Percentiles rank a stretch among this genome's conserved stretches.
Evolutionary conservation across 2,329 filamentous ascomycete genomes (phyloP).

Genomic region (Monilinia laxa): DNA sequence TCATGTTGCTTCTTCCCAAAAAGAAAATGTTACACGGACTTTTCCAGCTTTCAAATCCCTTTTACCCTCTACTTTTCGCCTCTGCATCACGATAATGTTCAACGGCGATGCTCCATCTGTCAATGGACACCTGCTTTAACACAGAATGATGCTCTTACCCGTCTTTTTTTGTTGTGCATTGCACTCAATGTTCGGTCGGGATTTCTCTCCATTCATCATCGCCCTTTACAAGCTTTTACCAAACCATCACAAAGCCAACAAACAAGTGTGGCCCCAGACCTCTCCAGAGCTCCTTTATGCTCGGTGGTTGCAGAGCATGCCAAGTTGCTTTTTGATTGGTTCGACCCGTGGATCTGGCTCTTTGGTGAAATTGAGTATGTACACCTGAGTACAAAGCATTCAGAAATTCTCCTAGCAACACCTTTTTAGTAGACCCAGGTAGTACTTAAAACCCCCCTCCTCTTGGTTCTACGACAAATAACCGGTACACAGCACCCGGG

Average conservation of each 20-base stretch:
- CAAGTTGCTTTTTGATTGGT: slow-evolving; percentile 8
- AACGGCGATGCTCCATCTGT: slow-evolving; percentile 17
- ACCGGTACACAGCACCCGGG: slow-evolving; percentile 15
- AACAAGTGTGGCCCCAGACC: background rate
- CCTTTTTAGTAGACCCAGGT: slow-evolving; percentile 8
- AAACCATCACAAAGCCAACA: slow-evolving; percentile 3
- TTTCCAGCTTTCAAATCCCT: slow-evolving; percentile 1
- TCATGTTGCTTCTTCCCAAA: background rate
- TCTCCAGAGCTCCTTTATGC: background rate
- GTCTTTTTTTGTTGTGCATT: background rate
- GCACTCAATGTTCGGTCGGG: background rate
- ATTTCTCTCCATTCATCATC: background rate
- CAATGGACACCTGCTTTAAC: slow-evolving; percentile 20
- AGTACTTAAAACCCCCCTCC: slow-evolving; percentile 6
- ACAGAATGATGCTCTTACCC: slow-evolving; percentile 20
- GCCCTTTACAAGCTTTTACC: background rate
- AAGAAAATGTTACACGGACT: background rate
- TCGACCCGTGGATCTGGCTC: background rate
- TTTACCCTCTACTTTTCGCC: slow-evolving; percentile 13
- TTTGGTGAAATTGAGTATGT: slow-evolving; percentile 16
- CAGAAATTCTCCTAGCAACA: slow-evolving; percentile 12
- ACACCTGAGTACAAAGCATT: slow-evolving; percentile 14
- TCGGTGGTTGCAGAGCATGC: slow-evolving; percentile 3
- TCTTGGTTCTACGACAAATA: slow-evolving; percentile 21
- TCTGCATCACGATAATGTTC: slow-evolving; percentile 27